phyloP scores from a whole-genome alignment of 2,329 filamentous ascomycete genomes.

The Penicillium sp. region DNA sequence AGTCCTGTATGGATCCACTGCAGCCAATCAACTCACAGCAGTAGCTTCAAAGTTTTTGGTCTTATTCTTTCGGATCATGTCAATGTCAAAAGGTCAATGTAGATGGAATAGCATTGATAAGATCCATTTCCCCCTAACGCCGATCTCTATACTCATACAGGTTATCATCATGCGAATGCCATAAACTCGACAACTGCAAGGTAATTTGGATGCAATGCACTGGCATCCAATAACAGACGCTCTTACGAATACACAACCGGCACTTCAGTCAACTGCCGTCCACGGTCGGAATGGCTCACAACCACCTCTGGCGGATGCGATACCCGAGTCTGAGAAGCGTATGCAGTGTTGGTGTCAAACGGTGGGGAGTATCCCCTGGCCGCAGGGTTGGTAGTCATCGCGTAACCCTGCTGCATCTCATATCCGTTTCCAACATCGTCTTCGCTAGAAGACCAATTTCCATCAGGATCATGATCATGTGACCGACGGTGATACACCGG shows the following conservation, averaged over 20 bases:
- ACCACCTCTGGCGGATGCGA: conserved; percentile 10
- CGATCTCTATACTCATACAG: background rate
- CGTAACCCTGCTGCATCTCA: conserved; percentile 36
- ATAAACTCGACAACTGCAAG: background rate
- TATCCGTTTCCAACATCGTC: conserved; percentile 33
- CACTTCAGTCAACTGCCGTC: conserved; percentile 20
- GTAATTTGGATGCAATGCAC: background rate
- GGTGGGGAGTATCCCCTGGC: conserved; percentile 16
- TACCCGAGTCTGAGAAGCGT: conserved; percentile 23
- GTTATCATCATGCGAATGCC: background rate
- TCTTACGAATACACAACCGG: conserved; percentile 16
- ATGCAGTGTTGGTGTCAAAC: conserved; percentile 28
- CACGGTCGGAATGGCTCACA: conserved; percentile 10
- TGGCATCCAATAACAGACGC: background rate
- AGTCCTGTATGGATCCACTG: background rate
- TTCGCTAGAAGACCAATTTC: conserved; percentile 37
- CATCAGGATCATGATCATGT: conserved; percentile 29
- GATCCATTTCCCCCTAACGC: background rate
- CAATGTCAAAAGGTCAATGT: too few relatives aligned
- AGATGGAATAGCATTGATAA: background rate
- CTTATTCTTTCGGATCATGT: too few relatives aligned
- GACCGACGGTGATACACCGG: conserved; percentile 25
- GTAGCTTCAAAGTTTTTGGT: too few relatives aligned
- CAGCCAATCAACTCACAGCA: too few relatives aligned
- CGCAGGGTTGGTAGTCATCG: conserved; percentile 23